Conservation (phyloP, 129 eudicot genomes). For the Chrysanthemum makinoi region DNA sequence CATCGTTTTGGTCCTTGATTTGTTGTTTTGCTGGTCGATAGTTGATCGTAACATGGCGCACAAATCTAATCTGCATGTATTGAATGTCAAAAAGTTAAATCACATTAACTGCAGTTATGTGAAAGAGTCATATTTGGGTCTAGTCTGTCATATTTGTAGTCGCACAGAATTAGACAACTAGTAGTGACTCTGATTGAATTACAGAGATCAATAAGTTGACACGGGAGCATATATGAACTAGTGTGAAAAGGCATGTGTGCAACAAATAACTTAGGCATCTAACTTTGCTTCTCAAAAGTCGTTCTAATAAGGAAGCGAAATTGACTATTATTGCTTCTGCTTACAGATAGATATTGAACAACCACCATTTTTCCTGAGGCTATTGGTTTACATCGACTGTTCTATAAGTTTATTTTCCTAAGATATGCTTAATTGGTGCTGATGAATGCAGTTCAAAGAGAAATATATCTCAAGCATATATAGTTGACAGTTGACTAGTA, state of each 20-base stretch:
- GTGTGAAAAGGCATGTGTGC: not conserved
- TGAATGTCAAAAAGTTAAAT: not conserved
- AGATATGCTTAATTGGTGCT: not conserved
- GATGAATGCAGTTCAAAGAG: not conserved
- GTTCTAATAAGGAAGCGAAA: not conserved
- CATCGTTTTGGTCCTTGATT: constrained; percentile 32
- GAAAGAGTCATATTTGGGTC: not conserved
- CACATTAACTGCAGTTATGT: not conserved
- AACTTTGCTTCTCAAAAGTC: not conserved
- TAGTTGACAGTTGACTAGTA: not conserved
- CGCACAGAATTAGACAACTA: no score
- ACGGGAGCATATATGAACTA: no score
- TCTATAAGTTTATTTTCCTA: not conserved
- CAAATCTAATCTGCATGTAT: constrained; percentile 35
- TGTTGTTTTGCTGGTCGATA: constrained; percentile 29
- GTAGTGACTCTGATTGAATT: no score
- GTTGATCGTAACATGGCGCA: constrained; percentile 33
- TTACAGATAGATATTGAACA: no score
- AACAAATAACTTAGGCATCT: not conserved
- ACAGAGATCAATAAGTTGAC: no score
- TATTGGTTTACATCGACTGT: not conserved
- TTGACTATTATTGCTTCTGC: not conserved
- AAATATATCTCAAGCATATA: constrained; percentile 2
- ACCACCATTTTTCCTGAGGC: no score
- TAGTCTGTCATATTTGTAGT: no score